These are phyloP conservation scores for Chlorella vulgaris DNA, from an alignment of 139 green algal species.

Conservation along the genomic window DNA sequence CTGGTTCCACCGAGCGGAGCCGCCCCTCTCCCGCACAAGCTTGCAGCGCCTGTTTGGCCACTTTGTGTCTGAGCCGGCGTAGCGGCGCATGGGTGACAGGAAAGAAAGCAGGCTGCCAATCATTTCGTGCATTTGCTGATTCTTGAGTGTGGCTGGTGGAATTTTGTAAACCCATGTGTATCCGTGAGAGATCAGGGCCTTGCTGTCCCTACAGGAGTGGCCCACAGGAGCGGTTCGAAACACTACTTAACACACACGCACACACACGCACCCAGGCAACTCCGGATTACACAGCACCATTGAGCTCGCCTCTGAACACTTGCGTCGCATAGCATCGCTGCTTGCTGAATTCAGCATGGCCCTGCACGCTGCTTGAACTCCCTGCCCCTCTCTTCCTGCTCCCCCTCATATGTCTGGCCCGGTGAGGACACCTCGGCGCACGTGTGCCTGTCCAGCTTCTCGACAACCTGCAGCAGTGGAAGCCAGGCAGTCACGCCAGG, in stretches of 20 bases:
- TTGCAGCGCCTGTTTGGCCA: constrained; percentile 31
- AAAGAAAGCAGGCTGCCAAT: no score
- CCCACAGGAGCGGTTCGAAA: no score
- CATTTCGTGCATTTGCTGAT: no score
- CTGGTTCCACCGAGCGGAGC: constrained; percentile 30
- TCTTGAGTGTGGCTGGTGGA: no score
- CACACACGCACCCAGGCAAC: no score
- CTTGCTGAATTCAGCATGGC: constrained; percentile 34
- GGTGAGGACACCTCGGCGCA: neutral
- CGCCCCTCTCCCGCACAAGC: constrained; percentile 17
- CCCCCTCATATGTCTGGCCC: neutral
- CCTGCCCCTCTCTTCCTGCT: constrained; percentile 6
- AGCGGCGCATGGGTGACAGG: neutral
- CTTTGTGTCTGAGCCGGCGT: neutral
- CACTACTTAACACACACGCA: no score
- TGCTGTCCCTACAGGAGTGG: no score
- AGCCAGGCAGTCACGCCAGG: neutral
- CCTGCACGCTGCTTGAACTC: constrained; percentile 21
- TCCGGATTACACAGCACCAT: no score
- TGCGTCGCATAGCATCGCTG: no score
- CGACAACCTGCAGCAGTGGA: neutral
- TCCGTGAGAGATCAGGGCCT: no score
- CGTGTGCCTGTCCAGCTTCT: constrained; percentile 25
- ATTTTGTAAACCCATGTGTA: no score
- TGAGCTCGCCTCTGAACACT: no score